phyloP scores from a whole-genome alignment of 1,139 yeast species.

The Taphrina wiesneri region DNA sequence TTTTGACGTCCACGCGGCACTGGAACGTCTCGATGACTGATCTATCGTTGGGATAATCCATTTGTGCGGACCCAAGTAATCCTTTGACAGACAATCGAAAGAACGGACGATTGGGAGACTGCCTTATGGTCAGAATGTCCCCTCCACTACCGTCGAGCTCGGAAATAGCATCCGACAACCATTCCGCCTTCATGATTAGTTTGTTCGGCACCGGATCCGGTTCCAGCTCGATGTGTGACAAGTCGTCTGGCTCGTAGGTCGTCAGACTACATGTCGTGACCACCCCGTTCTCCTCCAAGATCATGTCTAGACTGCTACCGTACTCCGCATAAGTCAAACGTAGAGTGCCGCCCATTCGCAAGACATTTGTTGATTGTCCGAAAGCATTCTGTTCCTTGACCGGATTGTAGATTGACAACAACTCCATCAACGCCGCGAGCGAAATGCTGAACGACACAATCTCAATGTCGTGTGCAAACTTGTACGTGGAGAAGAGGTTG shows the following conservation, averaged over 20 bases:
- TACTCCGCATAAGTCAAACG: slow-evolving; percentile 35
- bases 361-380: slow-evolving; percentile 8
- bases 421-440: slow-evolving; percentile 38
- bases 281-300: slow-evolving; percentile 39
- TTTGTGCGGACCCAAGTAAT: slow-evolving; percentile 39
- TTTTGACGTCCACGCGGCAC: slow-evolving; percentile 33
- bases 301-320: slow-evolving; percentile 39
- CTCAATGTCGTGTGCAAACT: neutral
- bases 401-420: slow-evolving; percentile 39
- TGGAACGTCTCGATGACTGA: slow-evolving; percentile 39
- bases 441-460: slow-evolving; percentile 37
- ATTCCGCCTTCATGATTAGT: slow-evolving; percentile 38
- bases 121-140: slow-evolving; percentile 37
- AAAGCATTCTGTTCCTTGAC: slow-evolving; percentile 18
- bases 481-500: slow-evolving; percentile 3
- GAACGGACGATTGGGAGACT: slow-evolving; percentile 35
- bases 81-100: slow-evolving; percentile 36
- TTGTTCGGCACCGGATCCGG: slow-evolving; percentile 36
- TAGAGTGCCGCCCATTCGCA: slow-evolving; percentile 36
- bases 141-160: slow-evolving; percentile 39
- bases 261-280: slow-evolving; percentile 40
- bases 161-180: slow-evolving; percentile 38
- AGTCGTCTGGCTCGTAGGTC: slow-evolving; percentile 38
- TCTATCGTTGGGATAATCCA: slow-evolving; percentile 38
- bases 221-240: slow-evolving; percentile 35